Evolutionary conservation across 1,139 yeast species (phyloP).

Genomic region (Debaryomyces fabryi): DNA sequence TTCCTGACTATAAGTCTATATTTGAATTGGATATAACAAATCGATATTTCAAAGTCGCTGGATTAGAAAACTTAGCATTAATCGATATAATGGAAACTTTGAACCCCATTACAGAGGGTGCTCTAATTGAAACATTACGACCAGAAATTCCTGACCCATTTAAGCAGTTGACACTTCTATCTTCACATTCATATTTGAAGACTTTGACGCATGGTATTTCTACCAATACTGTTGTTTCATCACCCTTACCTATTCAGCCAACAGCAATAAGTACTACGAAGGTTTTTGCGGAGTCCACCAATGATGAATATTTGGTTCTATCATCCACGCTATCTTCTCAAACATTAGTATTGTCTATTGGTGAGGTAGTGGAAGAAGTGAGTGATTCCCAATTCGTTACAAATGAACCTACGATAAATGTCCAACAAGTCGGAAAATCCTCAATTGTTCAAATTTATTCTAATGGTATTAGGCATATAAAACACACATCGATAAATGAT

Average conservation of each 20-base stretch:
- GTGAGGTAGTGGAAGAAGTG: slow-evolving; percentile 80
- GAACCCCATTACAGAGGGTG: slow-evolving; percentile 60
- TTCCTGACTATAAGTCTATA: slow-evolving; percentile 8
- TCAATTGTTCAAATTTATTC: slow-evolving; percentile 75
- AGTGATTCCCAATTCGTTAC: slow-evolving; percentile 61
- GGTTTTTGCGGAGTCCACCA: slow-evolving; percentile 41
- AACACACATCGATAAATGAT: slow-evolving; percentile 24
- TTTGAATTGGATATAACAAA: background rate
- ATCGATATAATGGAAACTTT: slow-evolving; percentile 56
- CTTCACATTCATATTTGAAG: slow-evolving; percentile 48
- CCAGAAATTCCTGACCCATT: slow-evolving; percentile 39
- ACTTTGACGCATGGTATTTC: slow-evolving; percentile 61
- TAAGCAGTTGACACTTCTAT: slow-evolving; percentile 34
- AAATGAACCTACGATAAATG: slow-evolving; percentile 64
- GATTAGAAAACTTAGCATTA: slow-evolving; percentile 58
- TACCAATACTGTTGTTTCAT: slow-evolving; percentile 63
- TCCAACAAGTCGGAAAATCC: slow-evolving; percentile 66
- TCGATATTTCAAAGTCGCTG: slow-evolving; percentile 25
- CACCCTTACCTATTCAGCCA: slow-evolving; percentile 71
- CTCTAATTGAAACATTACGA: slow-evolving; percentile 37
- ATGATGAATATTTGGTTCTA: slow-evolving; percentile 67
- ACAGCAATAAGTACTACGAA: slow-evolving; percentile 64
- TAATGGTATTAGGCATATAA: slow-evolving; percentile 71
- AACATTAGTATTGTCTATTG: slow-evolving; percentile 75
- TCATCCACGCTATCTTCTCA: slow-evolving; percentile 59